These are phyloP conservation scores for Aquanectria penicillioides DNA, from an alignment of 2,329 filamentous ascomycete genomes.

Conservation along the genomic window DNA sequence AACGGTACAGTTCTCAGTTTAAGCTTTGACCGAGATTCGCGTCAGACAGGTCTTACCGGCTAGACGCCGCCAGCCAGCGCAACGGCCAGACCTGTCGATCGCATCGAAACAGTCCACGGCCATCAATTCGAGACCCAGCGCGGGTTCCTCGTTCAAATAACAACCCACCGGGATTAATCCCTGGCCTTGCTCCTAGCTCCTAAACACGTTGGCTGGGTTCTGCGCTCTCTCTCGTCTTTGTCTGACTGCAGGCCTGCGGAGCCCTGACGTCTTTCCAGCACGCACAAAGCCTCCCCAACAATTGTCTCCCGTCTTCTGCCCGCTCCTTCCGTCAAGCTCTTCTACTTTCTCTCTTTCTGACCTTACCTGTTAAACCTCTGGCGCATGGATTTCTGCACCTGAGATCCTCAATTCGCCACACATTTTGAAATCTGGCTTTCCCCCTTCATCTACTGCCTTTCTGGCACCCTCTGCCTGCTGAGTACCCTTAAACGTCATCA, in stretches of 20 bases:
- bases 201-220: constrained; percentile 14
- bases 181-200: constrained; percentile 10
- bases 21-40: too few relatives aligned
- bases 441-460: constrained; percentile 7
- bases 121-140: constrained; percentile 11
- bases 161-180: constrained; percentile 6
- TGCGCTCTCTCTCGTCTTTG: constrained; percentile 7
- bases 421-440: not conserved
- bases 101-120: too few relatives aligned
- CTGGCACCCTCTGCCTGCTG: constrained; percentile 10
- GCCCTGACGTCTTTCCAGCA: constrained; percentile 42
- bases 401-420: not conserved
- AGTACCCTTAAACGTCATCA: constrained; percentile 9
- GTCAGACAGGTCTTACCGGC: too few relatives aligned
- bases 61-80: too few relatives aligned
- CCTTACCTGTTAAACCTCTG: too few relatives aligned
- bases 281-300: constrained; percentile 24
- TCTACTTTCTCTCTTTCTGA: constrained; percentile 15
- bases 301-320: constrained; percentile 13
- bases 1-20: too few relatives aligned
- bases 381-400: not conserved
- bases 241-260: constrained; percentile 35
- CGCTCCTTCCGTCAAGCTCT: constrained; percentile 18
- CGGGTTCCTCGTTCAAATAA: constrained; percentile 4
- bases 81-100: not conserved